Conservation (phyloP, 1,139 yeast genomes). For the Taphrina flavorubra region DNA sequence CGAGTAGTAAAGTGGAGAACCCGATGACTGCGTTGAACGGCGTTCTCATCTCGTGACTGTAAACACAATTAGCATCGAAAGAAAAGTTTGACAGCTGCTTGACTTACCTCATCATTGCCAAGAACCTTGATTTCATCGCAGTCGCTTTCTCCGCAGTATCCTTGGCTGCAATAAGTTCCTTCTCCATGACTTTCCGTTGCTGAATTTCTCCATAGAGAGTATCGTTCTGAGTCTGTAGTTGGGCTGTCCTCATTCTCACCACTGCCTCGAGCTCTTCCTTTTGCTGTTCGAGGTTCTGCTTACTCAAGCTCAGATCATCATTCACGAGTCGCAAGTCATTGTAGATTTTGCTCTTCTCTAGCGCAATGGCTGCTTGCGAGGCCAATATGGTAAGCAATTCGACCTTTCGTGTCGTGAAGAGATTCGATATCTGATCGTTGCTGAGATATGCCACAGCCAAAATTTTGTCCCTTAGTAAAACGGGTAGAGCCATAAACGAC, state of each 20-base stretch:
- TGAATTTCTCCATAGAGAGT: conserved; percentile 11
- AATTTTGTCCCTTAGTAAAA: conserved; percentile 20
- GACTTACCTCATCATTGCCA: conserved; percentile 57
- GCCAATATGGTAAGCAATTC: conserved; percentile 45
- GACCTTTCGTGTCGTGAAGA: conserved; percentile 30
- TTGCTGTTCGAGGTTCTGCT: conserved; percentile 15
- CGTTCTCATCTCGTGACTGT: conserved; percentile 77
- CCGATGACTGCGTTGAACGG: conserved; percentile 92
- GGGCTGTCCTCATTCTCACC: conserved; percentile 28
- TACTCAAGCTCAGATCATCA: conserved; percentile 14
- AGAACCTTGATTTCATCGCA: conserved; percentile 74
- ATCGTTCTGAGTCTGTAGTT: conserved; percentile 25
- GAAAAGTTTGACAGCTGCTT: neutral
- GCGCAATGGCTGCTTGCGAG: conserved; percentile 46
- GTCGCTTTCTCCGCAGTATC: conserved; percentile 44
- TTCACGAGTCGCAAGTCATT: conserved; percentile 24
- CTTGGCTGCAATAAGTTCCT: conserved; percentile 50
- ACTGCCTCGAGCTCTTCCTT: conserved; percentile 20
- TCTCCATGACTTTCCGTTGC: conserved; percentile 47
- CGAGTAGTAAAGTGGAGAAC: conserved; percentile 86
- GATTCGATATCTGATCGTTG: conserved; percentile 44
- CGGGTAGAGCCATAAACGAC: conserved; percentile 37
- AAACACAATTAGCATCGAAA: conserved; percentile 63
- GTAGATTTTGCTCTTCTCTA: conserved; percentile 44
- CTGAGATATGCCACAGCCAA: conserved; percentile 46